phyloP scores from a whole-genome alignment of 208 protist genomes.

The Trichomonas tenax region DNA sequence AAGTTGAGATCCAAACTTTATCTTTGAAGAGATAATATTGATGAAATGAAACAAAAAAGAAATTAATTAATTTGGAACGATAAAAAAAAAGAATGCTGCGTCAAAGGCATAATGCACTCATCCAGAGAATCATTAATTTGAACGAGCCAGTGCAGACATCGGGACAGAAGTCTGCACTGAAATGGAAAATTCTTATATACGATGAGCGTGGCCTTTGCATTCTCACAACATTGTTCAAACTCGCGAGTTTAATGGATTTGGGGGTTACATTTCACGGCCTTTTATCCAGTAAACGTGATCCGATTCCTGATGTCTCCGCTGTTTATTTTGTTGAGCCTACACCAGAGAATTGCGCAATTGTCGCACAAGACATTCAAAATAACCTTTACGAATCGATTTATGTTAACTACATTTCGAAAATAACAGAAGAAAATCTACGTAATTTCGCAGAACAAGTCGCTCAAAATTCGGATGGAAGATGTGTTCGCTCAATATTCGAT shows the following conservation, averaged over 20 bases:
- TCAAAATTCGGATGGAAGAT: not conserved
- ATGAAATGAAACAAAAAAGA: not conserved
- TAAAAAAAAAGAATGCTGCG: not conserved
- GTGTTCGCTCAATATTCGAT: not conserved
- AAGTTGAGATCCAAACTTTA: not conserved
- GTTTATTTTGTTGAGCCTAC: not conserved
- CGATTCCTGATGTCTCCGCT: not conserved
- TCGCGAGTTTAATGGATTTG: not conserved
- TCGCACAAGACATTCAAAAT: not conserved
- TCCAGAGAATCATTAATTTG: not conserved
- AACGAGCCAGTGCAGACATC: not conserved
- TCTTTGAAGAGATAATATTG: not conserved
- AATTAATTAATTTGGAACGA: not conserved
- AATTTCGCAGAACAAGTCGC: not conserved
- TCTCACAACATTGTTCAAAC: not conserved
- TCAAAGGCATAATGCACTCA: not conserved
- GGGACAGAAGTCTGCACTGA: not conserved
- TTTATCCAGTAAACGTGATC: not conserved
- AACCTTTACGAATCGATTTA: not conserved
- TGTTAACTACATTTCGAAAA: not conserved
- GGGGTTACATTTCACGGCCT: not conserved
- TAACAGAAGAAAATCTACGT: not conserved
- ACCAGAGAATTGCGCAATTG: not conserved
- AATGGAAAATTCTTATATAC: not conserved
- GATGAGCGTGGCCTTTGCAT: not conserved